A percentile compares a stretch with the other conserved stretches of the same genome.
phyloP scores from a whole-genome alignment of 305 asterid species.

The Fraxinus dipetala region DNA sequence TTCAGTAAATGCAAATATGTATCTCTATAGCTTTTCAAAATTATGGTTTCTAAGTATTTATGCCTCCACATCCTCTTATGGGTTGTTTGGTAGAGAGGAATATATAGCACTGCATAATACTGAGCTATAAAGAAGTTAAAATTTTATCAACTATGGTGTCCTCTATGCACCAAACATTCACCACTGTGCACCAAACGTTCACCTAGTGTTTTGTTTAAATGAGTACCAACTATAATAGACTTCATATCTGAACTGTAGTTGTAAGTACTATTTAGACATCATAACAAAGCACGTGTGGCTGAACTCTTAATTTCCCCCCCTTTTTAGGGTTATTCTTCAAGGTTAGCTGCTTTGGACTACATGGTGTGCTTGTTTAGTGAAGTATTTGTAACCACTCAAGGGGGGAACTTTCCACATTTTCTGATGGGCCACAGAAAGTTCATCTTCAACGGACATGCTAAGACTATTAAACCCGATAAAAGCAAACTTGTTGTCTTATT shows the following conservation, averaged over 20 bases:
- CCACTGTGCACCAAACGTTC: background rate
- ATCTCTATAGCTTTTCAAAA: background rate
- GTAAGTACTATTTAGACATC: background rate
- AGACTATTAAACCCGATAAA: constrained; percentile 80
- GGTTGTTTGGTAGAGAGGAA: background rate
- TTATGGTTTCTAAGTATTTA: background rate
- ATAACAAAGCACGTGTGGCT: background rate
- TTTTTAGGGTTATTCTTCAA: constrained; percentile 65
- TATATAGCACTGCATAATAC: background rate
- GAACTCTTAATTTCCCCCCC: background rate
- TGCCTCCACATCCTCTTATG: background rate
- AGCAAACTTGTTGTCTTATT: constrained; percentile 63
- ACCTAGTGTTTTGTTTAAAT: background rate
- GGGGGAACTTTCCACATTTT: constrained; percentile 93
- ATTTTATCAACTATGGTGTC: background rate
- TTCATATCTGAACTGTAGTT: background rate
- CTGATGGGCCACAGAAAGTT: constrained; percentile 85
- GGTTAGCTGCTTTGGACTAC: constrained; percentile 88
- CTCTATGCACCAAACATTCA: background rate
- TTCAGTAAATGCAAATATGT: background rate
- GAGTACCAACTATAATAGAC: background rate
- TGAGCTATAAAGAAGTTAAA: background rate
- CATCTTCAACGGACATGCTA: constrained; percentile 74
- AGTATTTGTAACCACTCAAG: constrained; percentile 88
- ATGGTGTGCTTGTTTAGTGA: constrained; percentile 79